Base-by-base conservation (phyloP, 345 rosid genomes). In the Eucalyptus sp. region DNA sequence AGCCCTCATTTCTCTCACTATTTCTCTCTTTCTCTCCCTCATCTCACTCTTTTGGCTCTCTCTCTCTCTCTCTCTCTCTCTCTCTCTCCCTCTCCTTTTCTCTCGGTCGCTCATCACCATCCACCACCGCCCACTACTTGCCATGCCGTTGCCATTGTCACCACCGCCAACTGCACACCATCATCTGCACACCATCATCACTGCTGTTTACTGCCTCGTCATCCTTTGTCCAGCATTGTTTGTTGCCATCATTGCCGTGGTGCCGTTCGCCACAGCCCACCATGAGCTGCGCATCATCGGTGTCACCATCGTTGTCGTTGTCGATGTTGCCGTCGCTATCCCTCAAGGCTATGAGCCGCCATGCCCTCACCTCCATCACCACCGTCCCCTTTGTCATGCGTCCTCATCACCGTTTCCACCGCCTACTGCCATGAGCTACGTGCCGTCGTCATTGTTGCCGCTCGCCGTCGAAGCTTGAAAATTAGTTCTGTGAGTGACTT, bases 391-490 rank as follows among this genome's bases (percentile, higher is more conserved):
- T 52, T 52, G 58, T 8, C 0, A 2, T 52, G 58, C 0, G 10
- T 4, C 58, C 58, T 20, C 10, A 52, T 8, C 58, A 52, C 0
- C 1, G 2, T 52, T 24, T 52, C 24, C 58, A 18, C 5, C 10
- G 0, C 58, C 24, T 3, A 52, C 0, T 3, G 2, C 0, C 10
- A 0, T 52, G 10, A 7, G 58, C 24, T 7, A 0, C 2, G 0
- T 18, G 56, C 0, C 2, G 10, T 3, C 10, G 0, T 18, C 24
- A 18, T 52, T 18, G 10, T 0, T 1, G 0, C 24, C 0, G 0
- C 10, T 18, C 0, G 2, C 10, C 0, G 0, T 52, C 4, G 0
- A 52, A 52, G 0, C 58, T 52, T 0, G 10, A 52, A 52, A 52
- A 52, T 1, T 0, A 1, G 10, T 52, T 3, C 4, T 7, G 0